Conservation (phyloP, 179 eudicot genomes). For the Corrigiola litoralis region DNA sequence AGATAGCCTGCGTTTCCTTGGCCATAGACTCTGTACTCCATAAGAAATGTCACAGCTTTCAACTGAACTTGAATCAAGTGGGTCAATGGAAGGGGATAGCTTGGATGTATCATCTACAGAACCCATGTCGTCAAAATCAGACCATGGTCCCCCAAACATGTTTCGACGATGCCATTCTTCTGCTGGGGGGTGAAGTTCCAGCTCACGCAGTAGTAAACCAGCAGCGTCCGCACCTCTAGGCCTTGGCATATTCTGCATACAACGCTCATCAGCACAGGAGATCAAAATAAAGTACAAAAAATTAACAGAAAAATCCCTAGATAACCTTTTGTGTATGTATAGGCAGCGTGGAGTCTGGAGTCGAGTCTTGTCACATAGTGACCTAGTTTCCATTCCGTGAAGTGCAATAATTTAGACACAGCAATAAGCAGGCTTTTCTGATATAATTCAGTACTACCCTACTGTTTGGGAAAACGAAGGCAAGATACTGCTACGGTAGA, state of each 20-base stretch:
- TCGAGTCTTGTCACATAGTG: too few relatives aligned
- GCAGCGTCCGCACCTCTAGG: constrained; percentile 99
- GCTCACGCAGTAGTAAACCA: constrained; percentile 82
- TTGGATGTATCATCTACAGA: constrained; percentile 48
- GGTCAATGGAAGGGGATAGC: constrained; percentile 41
- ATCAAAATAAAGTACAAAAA: neutral
- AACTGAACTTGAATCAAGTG: constrained; percentile 36
- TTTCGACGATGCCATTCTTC: constrained; percentile 98
- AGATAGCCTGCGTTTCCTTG: constrained; percentile 88
- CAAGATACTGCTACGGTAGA: too few relatives aligned
- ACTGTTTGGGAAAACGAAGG: too few relatives aligned
- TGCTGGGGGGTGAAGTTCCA: constrained; percentile 97
- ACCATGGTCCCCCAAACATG: constrained; percentile 98
- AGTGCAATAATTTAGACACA: too few relatives aligned
- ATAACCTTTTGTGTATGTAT: too few relatives aligned
- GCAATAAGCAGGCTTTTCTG: too few relatives aligned
- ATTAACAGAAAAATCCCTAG: too few relatives aligned
- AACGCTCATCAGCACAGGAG: neutral
- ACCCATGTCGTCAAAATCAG: constrained; percentile 67
- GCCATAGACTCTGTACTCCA: constrained; percentile 87
- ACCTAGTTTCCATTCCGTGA: too few relatives aligned
- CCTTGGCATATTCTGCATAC: constrained; percentile 87
- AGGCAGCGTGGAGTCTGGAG: too few relatives aligned
- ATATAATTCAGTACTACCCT: too few relatives aligned
- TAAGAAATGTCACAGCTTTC: constrained; percentile 52